These are phyloP conservation scores for Penicillium verhagenii DNA, from an alignment of 495 filamentous ascomycete genomes.

Conservation along the genomic window DNA sequence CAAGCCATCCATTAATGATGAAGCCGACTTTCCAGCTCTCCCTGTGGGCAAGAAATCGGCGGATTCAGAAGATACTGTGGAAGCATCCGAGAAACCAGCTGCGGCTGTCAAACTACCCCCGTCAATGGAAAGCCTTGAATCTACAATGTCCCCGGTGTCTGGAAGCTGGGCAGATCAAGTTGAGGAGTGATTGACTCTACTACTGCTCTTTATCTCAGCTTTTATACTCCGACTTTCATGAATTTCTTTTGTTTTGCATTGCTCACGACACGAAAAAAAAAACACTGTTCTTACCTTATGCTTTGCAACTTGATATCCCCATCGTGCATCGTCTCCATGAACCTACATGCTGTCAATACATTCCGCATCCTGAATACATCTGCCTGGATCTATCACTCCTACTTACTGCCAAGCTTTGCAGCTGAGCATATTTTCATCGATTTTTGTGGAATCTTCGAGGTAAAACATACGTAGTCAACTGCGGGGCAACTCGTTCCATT, in stretches of 20 bases:
- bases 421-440: no score
- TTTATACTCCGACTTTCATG: no score
- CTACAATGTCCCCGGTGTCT: constrained; percentile 22
- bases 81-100: constrained; percentile 3
- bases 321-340: neutral
- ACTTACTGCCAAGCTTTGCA: no score
- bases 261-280: constrained; percentile 16
- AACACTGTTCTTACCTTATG: neutral
- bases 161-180: constrained; percentile 45
- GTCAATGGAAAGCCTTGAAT: constrained; percentile 26
- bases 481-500: neutral
- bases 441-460: no score
- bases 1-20: constrained; percentile 29
- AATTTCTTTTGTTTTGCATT: constrained; percentile 12
- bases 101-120: constrained; percentile 6
- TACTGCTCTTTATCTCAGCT: no score
- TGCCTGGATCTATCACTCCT: neutral
- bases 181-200: constrained; percentile 23
- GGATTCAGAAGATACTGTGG: neutral
- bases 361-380: neutral
- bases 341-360: neutral
- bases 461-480: no score
- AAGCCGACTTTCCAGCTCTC: constrained; percentile 45
- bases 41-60: constrained; percentile 28
- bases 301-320: constrained; percentile 21